phyloP scores from a whole-genome alignment of 2,329 filamentous ascomycete genomes.

The Fusarium subglutinans region DNA sequence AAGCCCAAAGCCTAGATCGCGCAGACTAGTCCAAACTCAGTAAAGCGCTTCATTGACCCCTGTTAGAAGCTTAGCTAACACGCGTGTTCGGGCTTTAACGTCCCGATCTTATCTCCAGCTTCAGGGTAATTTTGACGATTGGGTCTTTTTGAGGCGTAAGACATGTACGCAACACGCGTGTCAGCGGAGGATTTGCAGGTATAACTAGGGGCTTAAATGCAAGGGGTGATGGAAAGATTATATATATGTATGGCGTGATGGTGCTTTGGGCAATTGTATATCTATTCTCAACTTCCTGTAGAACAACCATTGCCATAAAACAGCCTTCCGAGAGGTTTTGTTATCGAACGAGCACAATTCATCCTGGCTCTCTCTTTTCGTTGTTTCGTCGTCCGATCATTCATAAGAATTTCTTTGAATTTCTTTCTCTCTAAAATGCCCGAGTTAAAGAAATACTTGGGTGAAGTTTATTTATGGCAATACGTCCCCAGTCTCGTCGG shows the following conservation, averaged over 20 bases:
- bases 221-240: accelerated
- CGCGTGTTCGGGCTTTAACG: constrained; percentile 2
- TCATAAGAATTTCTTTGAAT: too few relatives aligned
- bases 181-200: background rate
- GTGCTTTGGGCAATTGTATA: accelerated
- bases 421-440: background rate
- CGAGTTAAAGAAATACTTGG: constrained; percentile 5
- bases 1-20: background rate
- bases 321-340: too few relatives aligned
- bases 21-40: accelerated
- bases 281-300: too few relatives aligned
- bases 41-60: background rate
- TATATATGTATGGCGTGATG: background rate
- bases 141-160: background rate
- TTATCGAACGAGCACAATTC: too few relatives aligned
- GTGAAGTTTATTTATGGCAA: constrained; percentile 30
- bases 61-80: constrained; percentile 12
- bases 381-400: accelerated
- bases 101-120: background rate
- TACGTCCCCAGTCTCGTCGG: constrained; percentile 55
- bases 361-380: too few relatives aligned
- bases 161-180: constrained; percentile 26
- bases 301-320: too few relatives aligned
- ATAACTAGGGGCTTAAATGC: accelerated
- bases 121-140: background rate